Evolutionary conservation across 371 early-diverging fungal genomes (phyloP).

Genomic region (Apophysomyces sp.): DNA sequence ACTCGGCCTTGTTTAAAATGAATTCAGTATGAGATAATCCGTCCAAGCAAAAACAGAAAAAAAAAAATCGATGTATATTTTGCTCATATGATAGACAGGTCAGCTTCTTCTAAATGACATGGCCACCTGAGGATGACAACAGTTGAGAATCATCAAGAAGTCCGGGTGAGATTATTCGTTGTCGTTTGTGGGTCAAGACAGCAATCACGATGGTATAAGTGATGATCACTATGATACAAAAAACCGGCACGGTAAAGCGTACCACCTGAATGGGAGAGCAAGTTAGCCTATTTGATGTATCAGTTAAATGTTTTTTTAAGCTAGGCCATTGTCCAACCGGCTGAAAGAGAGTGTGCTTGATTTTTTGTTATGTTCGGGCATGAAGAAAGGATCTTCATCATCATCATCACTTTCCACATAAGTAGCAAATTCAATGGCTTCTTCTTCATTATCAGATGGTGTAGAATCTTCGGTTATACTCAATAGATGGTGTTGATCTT

Average conservation of each 20-base stretch:
- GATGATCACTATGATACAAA: conserved; percentile 43
- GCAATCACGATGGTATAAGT: conserved; percentile 48
- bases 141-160: background rate
- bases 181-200: conserved; percentile 39
- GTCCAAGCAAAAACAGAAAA: too few species aligned
- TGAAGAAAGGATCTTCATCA: conserved; percentile 55
- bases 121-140: background rate
- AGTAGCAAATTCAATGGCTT: conserved; percentile 50
- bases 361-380: conserved; percentile 50
- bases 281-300: conserved; percentile 24
- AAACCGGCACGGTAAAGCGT: conserved; percentile 40
- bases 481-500: background rate
- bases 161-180: background rate
- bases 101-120: background rate
- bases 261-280: conserved; percentile 53
- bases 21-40: too few species aligned
- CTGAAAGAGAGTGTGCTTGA: conserved; percentile 48
- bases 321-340: conserved; percentile 22
- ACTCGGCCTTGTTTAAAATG: too few species aligned
- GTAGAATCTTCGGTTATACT: background rate
- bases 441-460: conserved; percentile 42
- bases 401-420: conserved; percentile 57
- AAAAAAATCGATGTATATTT: too few species aligned
- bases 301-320: background rate
- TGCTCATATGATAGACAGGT: too few species aligned